Percentiles rank a stretch among this genome's conserved stretches.
These are phyloP conservation scores for Ogataea pilisensis DNA, from an alignment of 805 yeast species.

Conservation along the genomic window DNA sequence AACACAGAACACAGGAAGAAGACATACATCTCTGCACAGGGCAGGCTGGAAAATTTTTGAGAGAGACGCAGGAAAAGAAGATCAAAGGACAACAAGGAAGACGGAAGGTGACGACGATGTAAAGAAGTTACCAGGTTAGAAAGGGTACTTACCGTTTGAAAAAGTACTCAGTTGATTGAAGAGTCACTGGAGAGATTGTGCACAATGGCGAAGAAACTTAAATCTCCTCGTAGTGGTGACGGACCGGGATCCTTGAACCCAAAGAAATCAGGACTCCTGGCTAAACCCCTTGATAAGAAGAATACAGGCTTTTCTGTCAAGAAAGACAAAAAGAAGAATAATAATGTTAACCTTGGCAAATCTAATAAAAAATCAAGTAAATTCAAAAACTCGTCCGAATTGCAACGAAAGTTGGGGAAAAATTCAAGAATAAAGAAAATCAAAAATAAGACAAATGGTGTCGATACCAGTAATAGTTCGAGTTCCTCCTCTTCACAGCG, in stretches of 20 bases:
- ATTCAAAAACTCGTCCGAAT: not conserved
- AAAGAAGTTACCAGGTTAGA: too few species aligned
- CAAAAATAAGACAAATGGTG: not conserved
- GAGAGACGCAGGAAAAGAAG: too few species aligned
- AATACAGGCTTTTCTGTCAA: too few species aligned
- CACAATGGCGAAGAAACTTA: not conserved
- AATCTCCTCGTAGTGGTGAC: not conserved
- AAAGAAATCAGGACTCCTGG: slow-evolving; percentile 3
- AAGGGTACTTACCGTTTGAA: too few species aligned
- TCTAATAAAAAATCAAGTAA: slow-evolving; percentile 1
- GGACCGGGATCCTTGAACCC: slow-evolving; percentile 2
- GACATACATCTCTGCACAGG: not conserved
- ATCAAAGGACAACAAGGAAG: too few species aligned
- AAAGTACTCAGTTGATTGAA: too few species aligned
- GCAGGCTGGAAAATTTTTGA: not conserved
- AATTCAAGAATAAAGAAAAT: slow-evolving; percentile 6
- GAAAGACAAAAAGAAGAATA: not conserved
- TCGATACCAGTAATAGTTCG: not conserved
- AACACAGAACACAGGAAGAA: too few species aligned
- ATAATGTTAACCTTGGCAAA: not conserved
- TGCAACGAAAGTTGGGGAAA: slow-evolving; percentile 3
- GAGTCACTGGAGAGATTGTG: not conserved
- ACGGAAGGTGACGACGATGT: too few species aligned
- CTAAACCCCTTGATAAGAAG: too few species aligned
- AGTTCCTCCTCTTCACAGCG: not conserved